Percentiles rank a stretch among this genome's conserved stretches.
phyloP scores from a whole-genome alignment of 805 yeast genomes.

The Lachancea waltii region DNA sequence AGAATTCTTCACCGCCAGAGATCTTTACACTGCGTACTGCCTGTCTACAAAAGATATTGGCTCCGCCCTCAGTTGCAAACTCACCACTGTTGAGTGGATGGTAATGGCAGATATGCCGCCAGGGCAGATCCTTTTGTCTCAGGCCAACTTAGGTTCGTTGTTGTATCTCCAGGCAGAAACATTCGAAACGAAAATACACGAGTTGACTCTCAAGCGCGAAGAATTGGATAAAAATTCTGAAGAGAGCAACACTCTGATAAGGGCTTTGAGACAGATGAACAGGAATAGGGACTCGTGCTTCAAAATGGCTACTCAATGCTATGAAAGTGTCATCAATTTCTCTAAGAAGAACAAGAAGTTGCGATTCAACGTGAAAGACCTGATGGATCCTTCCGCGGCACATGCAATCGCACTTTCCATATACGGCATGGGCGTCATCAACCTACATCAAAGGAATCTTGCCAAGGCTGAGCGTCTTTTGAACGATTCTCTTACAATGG shows the following conservation, averaged over 20 bases:
- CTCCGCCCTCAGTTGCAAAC: conserved; percentile 53
- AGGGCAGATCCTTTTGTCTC: conserved; percentile 55
- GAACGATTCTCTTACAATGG: conserved; percentile 63
- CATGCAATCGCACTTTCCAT: conserved; percentile 75
- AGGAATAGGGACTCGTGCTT: conserved; percentile 28
- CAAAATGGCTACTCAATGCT: conserved; percentile 35
- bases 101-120: conserved; percentile 61
- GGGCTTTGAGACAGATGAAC: conserved; percentile 21
- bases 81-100: conserved; percentile 66
- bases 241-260: conserved; percentile 22
- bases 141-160: conserved; percentile 64
- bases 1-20: conserved; percentile 73
- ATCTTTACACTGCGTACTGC: conserved; percentile 64
- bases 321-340: conserved; percentile 38
- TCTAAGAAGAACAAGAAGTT: conserved; percentile 33
- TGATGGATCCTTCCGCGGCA: conserved; percentile 40
- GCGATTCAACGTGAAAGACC: conserved; percentile 30
- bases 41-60: conserved; percentile 61
- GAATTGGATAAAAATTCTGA: conserved; percentile 16
- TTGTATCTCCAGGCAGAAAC: conserved; percentile 62
- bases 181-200: conserved; percentile 42
- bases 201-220: conserved; percentile 26
- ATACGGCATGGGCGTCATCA: conserved; percentile 78
- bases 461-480: conserved; percentile 54
- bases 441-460: conserved; percentile 51